A percentile compares a stretch with the other conserved stretches of the same genome.
Evolutionary conservation across 164 flowering plant species (phyloP).

Genomic region (Dillenia turbinata): DNA sequence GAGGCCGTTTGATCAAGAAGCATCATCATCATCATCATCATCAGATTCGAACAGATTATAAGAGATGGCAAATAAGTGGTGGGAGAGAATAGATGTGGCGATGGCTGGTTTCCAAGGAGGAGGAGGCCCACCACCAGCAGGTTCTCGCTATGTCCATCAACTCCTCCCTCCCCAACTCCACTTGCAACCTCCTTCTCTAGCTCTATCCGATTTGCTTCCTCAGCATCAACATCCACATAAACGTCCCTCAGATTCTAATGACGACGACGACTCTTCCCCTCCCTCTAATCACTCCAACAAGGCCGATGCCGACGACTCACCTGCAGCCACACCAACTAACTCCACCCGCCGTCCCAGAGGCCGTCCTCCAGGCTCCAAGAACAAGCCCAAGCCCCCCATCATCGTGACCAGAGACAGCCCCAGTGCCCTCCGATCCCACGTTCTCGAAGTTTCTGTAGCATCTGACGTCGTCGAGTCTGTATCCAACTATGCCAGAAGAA

Average conservation of each 20-base stretch:
- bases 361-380: conserved; percentile 57
- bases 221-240: no score
- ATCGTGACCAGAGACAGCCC: conserved; percentile 48
- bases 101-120: conserved; percentile 34
- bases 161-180: conserved; percentile 34
- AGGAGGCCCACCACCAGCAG: conserved; percentile 12
- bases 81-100: conserved; percentile 43
- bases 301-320: background rate
- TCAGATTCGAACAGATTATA: background rate
- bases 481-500: conserved; percentile 31
- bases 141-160: conserved; percentile 40
- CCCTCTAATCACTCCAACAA: no score
- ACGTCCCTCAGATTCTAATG: no score
- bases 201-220: no score
- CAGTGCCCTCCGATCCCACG: conserved; percentile 42
- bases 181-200: conserved; percentile 10
- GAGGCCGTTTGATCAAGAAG: background rate
- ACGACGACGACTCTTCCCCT: no score
- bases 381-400: conserved; percentile 56
- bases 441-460: conserved; percentile 38
- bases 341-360: conserved; percentile 45
- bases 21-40: no score
- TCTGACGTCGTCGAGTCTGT: conserved; percentile 42
- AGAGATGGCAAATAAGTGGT: conserved; percentile 45
- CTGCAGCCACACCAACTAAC: conserved; percentile 12